Evolutionary conservation across 2,329 filamentous ascomycete species (phyloP).

Genomic region (Diaporthe capsici): DNA sequence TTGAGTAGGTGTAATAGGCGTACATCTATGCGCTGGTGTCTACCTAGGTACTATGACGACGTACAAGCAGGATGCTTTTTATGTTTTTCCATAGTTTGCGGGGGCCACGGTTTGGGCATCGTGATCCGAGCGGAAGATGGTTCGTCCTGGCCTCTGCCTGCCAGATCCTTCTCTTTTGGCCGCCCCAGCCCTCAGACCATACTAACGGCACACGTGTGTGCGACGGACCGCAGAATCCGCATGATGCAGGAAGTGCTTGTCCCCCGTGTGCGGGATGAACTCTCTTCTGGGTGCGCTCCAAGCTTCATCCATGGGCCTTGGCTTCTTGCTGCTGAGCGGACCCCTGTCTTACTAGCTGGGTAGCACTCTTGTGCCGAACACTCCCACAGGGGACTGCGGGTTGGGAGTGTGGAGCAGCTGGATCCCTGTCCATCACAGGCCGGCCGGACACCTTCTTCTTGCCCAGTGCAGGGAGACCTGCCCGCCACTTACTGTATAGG

Average conservation of each 20-base stretch:
- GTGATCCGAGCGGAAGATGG: neutral
- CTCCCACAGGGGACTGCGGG: neutral
- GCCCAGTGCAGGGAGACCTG: neutral
- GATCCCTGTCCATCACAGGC: slow-evolving; percentile 26
- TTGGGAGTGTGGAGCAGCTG: slow-evolving; percentile 8
- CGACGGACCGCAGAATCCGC: slow-evolving; percentile 6
- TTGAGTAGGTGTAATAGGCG: slow-evolving; percentile 3
- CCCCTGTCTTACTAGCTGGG: slow-evolving; percentile 1
- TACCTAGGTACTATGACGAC: neutral
- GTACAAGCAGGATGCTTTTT: neutral
- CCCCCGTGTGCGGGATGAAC: slow-evolving; percentile 23
- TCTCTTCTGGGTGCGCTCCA: slow-evolving; percentile 11
- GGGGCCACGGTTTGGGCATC: neutral
- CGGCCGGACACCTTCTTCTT: neutral
- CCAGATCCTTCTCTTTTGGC: slow-evolving; percentile 14
- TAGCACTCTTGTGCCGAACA: neutral
- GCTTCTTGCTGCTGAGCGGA: neutral
- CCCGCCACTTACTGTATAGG: neutral
- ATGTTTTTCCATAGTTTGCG: neutral
- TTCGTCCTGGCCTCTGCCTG: slow-evolving; percentile 22
- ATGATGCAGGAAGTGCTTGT: slow-evolving; percentile 24
- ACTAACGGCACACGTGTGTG: neutral
- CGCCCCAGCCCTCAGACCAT: neutral
- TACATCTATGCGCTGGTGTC: too few relatives aligned
- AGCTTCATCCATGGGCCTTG: slow-evolving; percentile 21